A percentile compares a stretch with the other conserved stretches of the same genome.
Evolutionary conservation across 306 rosid species (phyloP).

Genomic region (Quercus wislizeni): DNA sequence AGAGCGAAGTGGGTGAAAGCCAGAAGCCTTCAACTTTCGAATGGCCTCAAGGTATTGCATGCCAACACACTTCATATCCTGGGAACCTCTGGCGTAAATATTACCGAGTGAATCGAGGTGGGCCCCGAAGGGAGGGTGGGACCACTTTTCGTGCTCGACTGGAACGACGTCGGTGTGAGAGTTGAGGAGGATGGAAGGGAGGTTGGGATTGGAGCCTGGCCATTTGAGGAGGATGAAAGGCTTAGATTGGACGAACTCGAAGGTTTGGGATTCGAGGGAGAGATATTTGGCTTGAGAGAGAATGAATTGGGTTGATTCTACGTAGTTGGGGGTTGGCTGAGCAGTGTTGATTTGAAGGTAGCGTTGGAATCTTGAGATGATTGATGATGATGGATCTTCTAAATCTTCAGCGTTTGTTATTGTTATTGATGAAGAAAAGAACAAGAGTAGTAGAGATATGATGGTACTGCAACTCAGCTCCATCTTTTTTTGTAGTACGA

Average conservation of each 20-base stretch:
- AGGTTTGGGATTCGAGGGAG: constrained; percentile 60
- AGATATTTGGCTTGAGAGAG: constrained; percentile 52
- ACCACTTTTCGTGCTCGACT: constrained; percentile 65
- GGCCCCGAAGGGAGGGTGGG: constrained; percentile 68
- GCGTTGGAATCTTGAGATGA: constrained; percentile 64
- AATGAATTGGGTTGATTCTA: constrained; percentile 57
- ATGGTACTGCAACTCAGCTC: constrained; percentile 9
- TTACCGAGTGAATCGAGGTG: constrained; percentile 51
- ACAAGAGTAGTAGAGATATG: constrained; percentile 6
- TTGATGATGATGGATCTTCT: constrained; percentile 1
- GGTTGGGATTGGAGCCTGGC: constrained; percentile 65
- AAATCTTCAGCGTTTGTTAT: neutral
- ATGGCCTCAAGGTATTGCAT: constrained; percentile 90
- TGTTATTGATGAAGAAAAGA: constrained; percentile 4
- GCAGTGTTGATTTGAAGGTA: constrained; percentile 82
- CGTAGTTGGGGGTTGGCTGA: constrained; percentile 73
- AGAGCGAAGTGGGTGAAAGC: constrained; percentile 54
- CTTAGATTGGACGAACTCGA: constrained; percentile 62
- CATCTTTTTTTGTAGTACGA: neutral
- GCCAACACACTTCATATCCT: constrained; percentile 95
- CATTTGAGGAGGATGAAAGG: constrained; percentile 76
- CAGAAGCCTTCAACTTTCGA: constrained; percentile 49
- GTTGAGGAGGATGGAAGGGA: constrained; percentile 76
- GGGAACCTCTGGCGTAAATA: constrained; percentile 78
- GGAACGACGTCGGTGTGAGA: constrained; percentile 96